A percentile compares a stretch with the other conserved stretches of the same genome.
Evolutionary conservation across 257 asterid genomes (phyloP).

Genomic region (Gentiana dahurica): DNA sequence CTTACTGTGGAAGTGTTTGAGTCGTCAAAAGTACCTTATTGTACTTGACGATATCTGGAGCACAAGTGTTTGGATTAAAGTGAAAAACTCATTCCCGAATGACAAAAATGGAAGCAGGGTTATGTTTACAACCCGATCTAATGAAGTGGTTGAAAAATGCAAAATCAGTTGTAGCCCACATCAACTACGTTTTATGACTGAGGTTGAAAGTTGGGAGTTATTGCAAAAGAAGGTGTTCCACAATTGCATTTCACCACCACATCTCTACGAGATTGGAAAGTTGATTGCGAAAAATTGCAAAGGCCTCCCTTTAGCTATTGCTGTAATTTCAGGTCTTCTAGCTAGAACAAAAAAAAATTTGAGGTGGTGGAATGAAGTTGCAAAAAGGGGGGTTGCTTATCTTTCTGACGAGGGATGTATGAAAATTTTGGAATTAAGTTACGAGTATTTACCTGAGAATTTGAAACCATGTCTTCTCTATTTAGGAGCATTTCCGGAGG

Average conservation of each 20-base stretch:
- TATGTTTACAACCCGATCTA: constrained; percentile 30
- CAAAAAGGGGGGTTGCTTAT: constrained; percentile 10
- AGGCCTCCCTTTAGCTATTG: constrained; percentile 20
- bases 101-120: constrained; percentile 33
- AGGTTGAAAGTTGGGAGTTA: constrained; percentile 36
- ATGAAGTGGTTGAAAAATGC: constrained; percentile 19
- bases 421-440: constrained; percentile 18
- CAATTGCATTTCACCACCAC: constrained; percentile 12
- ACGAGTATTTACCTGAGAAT: constrained; percentile 16
- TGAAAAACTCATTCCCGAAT: constrained; percentile 30
- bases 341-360: too few species aligned
- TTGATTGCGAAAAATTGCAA: constrained; percentile 13
- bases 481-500: constrained; percentile 19
- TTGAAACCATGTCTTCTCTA: constrained; percentile 21
- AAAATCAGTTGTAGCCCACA: constrained; percentile 17
- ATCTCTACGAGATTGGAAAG: constrained; percentile 14
- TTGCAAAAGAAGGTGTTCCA: constrained; percentile 42
- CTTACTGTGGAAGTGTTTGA: too few species aligned
- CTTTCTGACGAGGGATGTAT: constrained; percentile 19
- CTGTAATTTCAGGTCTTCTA: constrained; percentile 4
- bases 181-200: constrained; percentile 15
- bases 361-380: too few species aligned
- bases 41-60: constrained; percentile 40
- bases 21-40: not conserved
- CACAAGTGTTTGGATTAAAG: constrained; percentile 19